These are phyloP conservation scores for Macadamia tetraphylla DNA, from an alignment of 164 flowering plant genomes.

Conservation along the genomic window DNA sequence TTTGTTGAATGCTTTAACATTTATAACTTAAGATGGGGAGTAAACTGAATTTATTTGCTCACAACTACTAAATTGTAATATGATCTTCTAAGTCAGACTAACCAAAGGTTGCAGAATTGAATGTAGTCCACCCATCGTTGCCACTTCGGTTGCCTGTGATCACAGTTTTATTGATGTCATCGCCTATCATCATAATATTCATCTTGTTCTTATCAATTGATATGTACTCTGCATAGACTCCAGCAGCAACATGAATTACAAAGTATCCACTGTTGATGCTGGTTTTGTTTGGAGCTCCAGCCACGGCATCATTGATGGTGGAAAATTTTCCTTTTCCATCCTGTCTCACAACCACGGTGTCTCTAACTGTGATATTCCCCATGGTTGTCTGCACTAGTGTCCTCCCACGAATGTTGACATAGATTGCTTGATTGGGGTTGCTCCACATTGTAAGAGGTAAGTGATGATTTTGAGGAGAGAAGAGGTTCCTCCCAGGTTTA, in stretches of 20 bases:
- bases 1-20: too few relatives aligned
- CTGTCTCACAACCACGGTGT: constrained; percentile 40
- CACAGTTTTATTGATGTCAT: constrained; percentile 55
- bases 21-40: background rate
- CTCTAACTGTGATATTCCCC: constrained; percentile 24
- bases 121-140: constrained; percentile 63
- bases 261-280: constrained; percentile 39
- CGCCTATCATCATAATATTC: constrained; percentile 65
- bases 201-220: constrained; percentile 42
- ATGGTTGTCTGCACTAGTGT: constrained; percentile 25
- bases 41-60: too few relatives aligned
- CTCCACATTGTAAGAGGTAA: constrained; percentile 40
- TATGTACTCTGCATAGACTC: constrained; percentile 60
- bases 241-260: constrained; percentile 48
- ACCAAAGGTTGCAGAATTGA: constrained; percentile 25
- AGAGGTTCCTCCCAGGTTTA: constrained; percentile 4
- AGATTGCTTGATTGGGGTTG: constrained; percentile 12
- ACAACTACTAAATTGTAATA: too few relatives aligned
- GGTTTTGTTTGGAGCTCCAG: constrained; percentile 53
- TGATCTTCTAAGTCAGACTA: background rate
- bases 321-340: constrained; percentile 51
- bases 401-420: constrained; percentile 21
- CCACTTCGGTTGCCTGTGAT: constrained; percentile 63
- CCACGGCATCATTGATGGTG: constrained; percentile 47
- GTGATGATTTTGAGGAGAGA: constrained; percentile 16